Percentiles rank a stretch among this genome's conserved stretches.
phyloP scores from a whole-genome alignment of 495 filamentous ascomycete species.

The Annulohypoxylon nitens region DNA sequence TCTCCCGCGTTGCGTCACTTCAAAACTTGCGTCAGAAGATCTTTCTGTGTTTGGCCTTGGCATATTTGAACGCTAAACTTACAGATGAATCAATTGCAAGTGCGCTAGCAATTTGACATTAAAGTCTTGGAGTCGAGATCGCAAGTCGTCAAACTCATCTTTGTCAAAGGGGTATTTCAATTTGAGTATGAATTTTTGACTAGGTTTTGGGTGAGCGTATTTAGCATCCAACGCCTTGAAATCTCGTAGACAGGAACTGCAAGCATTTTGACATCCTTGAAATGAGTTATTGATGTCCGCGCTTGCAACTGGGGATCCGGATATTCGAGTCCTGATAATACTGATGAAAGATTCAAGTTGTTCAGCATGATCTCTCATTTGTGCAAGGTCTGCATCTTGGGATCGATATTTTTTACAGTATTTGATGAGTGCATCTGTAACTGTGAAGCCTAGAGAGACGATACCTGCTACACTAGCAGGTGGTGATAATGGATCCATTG shows the following conservation, averaged over 20 bases:
- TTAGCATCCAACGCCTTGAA: constrained; percentile 20
- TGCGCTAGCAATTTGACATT: background rate
- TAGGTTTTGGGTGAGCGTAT: constrained; percentile 8
- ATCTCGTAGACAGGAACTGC: constrained; percentile 20
- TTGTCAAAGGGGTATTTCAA: constrained; percentile 34
- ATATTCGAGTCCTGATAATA: background rate
- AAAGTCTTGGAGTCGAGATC: constrained; percentile 19
- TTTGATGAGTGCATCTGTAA: constrained; percentile 18
- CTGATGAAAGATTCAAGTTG: constrained; percentile 24
- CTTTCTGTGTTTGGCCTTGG: background rate
- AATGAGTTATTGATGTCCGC: constrained; percentile 4
- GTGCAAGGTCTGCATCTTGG: constrained; percentile 17
- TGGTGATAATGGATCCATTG: constrained; percentile 31
- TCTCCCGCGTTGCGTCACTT: constrained; percentile 28
- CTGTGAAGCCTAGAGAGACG: constrained; percentile 27
- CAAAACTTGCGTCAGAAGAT: constrained; percentile 3
- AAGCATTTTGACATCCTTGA: constrained; percentile 27
- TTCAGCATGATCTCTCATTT: constrained; percentile 18
- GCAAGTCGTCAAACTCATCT: constrained; percentile 19
- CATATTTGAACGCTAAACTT: background rate
- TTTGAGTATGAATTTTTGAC: background rate
- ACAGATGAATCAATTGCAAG: constrained; percentile 26
- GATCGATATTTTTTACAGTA: constrained; percentile 28
- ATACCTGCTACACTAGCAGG: constrained; percentile 17
- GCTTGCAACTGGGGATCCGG: background rate